These are phyloP conservation scores for Ophiocordyceps camponoti-floridani DNA, from an alignment of 2,329 filamentous ascomycete species.

Conservation along the genomic window DNA sequence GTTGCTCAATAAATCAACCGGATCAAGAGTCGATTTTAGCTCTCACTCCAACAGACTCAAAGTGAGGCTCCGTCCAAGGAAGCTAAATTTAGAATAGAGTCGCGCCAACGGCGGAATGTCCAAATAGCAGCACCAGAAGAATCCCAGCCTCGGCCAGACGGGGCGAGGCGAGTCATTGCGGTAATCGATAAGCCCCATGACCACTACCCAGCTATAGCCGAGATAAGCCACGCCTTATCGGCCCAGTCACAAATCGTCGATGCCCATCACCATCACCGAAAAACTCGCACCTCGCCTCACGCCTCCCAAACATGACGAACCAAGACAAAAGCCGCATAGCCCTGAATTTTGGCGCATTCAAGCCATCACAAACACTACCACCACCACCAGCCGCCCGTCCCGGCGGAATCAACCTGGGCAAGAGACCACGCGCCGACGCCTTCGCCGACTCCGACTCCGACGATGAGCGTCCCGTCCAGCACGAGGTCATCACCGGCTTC, in stretches of 20 bases:
- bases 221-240: too few species aligned
- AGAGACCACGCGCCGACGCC: constrained; percentile 25
- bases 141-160: too few species aligned
- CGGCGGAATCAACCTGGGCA: constrained; percentile 22
- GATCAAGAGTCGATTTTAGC: too few species aligned
- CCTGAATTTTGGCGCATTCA: constrained; percentile 24
- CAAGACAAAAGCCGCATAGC: constrained; percentile 23
- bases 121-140: too few species aligned
- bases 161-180: too few species aligned
- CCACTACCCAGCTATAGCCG: too few species aligned
- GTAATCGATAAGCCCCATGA: too few species aligned
- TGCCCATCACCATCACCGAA: background rate
- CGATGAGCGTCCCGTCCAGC: constrained; percentile 10
- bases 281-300: background rate
- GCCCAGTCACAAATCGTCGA: background rate
- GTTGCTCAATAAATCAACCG: too few species aligned
- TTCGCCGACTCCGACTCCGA: constrained; percentile 25
- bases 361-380: constrained; percentile 9
- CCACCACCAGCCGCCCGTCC: constrained; percentile 13
- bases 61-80: too few species aligned
- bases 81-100: too few species aligned
- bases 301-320: constrained; percentile 17
- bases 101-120: too few species aligned
- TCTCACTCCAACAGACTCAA: too few species aligned
- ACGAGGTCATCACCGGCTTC: constrained; percentile 32